These are phyloP conservation scores for Magnusiomyces ingens DNA, from an alignment of 1,139 yeast genomes.

Conservation along the genomic window DNA sequence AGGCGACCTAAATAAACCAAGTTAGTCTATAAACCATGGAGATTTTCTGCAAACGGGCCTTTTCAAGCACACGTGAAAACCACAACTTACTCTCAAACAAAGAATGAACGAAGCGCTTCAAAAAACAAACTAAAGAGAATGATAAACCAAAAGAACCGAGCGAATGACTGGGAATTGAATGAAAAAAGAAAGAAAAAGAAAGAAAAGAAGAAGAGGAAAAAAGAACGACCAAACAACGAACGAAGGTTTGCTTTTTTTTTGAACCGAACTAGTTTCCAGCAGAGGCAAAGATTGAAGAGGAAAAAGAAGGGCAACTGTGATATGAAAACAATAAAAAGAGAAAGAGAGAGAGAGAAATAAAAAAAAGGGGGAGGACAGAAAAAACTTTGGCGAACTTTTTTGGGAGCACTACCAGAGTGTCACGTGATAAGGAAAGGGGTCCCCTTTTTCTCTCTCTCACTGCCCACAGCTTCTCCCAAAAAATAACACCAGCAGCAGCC, in stretches of 20 bases:
- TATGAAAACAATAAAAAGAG: neutral
- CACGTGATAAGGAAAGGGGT: neutral
- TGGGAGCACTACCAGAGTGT: neutral
- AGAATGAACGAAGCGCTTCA: no score
- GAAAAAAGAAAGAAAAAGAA: neutral
- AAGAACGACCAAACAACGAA: neutral
- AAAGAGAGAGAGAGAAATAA: conserved; percentile 2
- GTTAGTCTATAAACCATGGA: no score
- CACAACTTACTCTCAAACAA: no score
- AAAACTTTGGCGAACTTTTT: neutral
- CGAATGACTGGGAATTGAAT: neutral
- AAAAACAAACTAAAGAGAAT: no score
- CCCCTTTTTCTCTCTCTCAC: neutral
- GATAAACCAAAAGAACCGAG: no score
- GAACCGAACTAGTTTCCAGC: neutral
- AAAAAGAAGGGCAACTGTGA: neutral
- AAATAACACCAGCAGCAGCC: no score
- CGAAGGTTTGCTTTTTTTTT: neutral
- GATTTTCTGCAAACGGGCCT: no score
- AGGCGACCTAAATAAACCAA: no score
- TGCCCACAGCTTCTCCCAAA: neutral
- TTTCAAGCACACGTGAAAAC: no score
- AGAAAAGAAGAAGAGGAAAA: neutral
- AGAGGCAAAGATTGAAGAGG: neutral
- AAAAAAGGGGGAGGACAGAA: neutral